Base-by-base conservation (phyloP, 2,329 filamentous ascomycete species). In the Xylariaceae sp. region DNA sequence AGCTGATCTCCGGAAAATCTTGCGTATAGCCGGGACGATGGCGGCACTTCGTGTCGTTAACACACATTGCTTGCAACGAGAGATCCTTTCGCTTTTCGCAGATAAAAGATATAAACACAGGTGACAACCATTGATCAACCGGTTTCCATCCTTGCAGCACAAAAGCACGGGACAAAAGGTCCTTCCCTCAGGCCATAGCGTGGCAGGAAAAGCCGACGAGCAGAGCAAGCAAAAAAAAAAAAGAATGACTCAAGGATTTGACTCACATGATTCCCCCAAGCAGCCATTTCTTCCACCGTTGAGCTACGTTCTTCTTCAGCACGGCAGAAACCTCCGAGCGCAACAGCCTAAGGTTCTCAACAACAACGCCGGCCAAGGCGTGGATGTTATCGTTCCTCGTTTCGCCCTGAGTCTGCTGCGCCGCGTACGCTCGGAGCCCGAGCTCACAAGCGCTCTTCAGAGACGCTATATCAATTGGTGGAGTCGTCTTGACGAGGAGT, bases 241-340 rank as follows among this genome's bases (percentile, higher is more conserved):
- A 15, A 15, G n/a, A 4, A n/a, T 3, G 13, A 18, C 8, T 10
- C 35, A n/a, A 56, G 17, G 30, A n/a, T 44, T 3, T 15, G 50
- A 59, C 80, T 76, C 66, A 83, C 80, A 82, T 69, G 13, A 79
- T 66, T 0, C 79, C 80, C 2, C 82, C 81, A 1, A 83, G 67
- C 11, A 83, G 65, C 77, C 80, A 82, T 62, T 75, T 75, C 51
- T 80, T 75, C 80, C 81, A 83, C 42, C 82, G 75, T 50, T 78
- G 75, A 39, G 73, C 72, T 68, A 83, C 79, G 0, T 76, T 78
- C 9, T 68, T 71, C 64, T 74, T 78, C 39, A 75, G 73, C 49
- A 82, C 65, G 2, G 70, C 71, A 3, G 74, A 71, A 2, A 84
- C 74, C 61, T 80, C 75, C 18, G 72, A 70, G 17, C 79, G 73